These are phyloP conservation scores for Globisporangium viniferum DNA, from an alignment of 352 stramenopile genomes.

Conservation along the genomic window DNA sequence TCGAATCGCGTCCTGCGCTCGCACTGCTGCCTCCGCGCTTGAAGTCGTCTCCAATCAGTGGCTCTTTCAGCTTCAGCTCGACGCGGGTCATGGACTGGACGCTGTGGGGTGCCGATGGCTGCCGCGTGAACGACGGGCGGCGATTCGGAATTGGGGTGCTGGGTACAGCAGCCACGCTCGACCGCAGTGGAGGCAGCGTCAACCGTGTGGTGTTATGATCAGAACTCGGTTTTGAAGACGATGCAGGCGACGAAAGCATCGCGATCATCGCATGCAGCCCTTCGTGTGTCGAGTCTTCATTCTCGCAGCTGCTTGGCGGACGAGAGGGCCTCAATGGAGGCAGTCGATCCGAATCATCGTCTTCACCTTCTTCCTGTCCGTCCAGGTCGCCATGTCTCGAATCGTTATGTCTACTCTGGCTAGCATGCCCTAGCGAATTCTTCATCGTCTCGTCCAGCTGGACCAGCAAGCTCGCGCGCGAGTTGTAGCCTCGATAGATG, in stretches of 20 bases:
- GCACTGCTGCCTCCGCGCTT: neutral
- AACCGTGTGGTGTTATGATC: conserved; percentile 1
- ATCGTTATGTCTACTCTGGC: neutral
- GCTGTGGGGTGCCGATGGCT: conserved; percentile 18
- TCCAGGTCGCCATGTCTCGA: neutral
- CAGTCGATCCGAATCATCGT: conserved; percentile 17
- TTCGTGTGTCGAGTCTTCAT: conserved; percentile 11
- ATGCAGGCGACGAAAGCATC: conserved; percentile 4
- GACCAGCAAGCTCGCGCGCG: conserved; percentile 34
- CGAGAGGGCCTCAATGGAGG: conserved; percentile 19
- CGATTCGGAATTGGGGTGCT: neutral
- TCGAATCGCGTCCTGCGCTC: conserved; percentile 21
- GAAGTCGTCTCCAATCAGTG: conserved; percentile 49
- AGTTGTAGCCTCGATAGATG: conserved; percentile 67
- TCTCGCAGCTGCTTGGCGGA: conserved; percentile 17
- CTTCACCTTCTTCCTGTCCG: conserved; percentile 17
- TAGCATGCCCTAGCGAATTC: conserved; percentile 6
- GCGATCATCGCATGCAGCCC: conserved; percentile 15
- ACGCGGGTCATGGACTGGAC: conserved; percentile 34
- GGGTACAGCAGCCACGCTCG: neutral
- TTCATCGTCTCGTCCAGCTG: conserved; percentile 37
- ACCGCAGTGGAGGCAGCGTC: conserved; percentile 20
- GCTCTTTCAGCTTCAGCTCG: conserved; percentile 61
- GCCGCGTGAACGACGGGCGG: conserved; percentile 23
- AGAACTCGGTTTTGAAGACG: neutral